These are phyloP conservation scores for Syzygium aqueum DNA, from an alignment of 345 rosid genomes.

Conservation along the genomic window DNA sequence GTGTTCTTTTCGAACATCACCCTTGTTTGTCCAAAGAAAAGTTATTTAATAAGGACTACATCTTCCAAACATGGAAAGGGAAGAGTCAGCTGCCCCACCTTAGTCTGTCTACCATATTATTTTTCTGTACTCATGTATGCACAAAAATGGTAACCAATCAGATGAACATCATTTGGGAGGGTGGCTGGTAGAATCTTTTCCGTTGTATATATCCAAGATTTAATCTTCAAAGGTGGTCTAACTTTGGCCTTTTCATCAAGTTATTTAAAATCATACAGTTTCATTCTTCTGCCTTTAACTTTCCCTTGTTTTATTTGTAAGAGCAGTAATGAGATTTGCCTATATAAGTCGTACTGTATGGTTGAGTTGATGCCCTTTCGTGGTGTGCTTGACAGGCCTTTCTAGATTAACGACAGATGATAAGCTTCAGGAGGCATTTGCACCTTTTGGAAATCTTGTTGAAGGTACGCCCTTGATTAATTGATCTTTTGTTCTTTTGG, in stretches of 20 bases:
- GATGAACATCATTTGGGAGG: background rate
- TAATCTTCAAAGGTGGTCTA: background rate
- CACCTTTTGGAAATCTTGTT: constrained; percentile 61
- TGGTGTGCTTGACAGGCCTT: constrained; percentile 39
- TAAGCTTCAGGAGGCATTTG: constrained; percentile 68
- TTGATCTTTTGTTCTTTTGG: background rate
- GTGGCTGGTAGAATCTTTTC: background rate
- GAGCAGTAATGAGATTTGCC: background rate
- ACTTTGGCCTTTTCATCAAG: background rate
- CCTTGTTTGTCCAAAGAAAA: background rate
- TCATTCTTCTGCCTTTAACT: background rate
- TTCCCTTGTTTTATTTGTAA: background rate
- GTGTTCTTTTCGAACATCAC: background rate
- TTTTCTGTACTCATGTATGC: background rate
- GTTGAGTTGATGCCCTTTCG: background rate
- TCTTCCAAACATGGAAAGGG: background rate
- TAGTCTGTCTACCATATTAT: background rate
- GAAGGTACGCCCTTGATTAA: constrained; percentile 32
- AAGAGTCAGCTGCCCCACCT: background rate
- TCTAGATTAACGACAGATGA: constrained; percentile 67
- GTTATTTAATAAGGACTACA: background rate
- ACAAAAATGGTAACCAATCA: background rate
- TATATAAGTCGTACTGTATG: background rate
- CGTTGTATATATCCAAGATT: background rate
- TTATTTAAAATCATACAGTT: background rate